These are phyloP conservation scores for Heliocybe sulcata DNA, from an alignment of 1,284 basidiomycete genomes.

Conservation along the genomic window DNA sequence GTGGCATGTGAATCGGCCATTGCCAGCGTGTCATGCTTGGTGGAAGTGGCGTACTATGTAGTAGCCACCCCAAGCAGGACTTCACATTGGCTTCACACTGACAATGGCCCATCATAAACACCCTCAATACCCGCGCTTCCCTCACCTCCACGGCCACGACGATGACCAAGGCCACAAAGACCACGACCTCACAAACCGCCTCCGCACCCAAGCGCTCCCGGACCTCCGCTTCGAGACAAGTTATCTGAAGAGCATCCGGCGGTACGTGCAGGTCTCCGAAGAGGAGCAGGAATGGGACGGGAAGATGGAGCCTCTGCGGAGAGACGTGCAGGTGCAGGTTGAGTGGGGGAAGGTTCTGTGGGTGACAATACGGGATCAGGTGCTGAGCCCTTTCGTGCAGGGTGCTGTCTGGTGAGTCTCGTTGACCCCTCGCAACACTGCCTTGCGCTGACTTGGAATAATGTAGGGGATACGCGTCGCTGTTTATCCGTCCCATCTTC, in stretches of 20 bases:
- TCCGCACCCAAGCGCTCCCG: constrained; percentile 41
- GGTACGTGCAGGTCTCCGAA: constrained; percentile 40
- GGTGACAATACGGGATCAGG: constrained; percentile 61
- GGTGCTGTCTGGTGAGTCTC: constrained; percentile 57
- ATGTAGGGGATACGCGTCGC: constrained; percentile 12
- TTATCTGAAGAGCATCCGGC: constrained; percentile 52
- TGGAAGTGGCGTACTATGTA: too few species aligned
- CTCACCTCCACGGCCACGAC: not conserved
- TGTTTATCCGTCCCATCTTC: constrained; percentile 10
- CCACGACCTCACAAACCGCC: constrained; percentile 1
- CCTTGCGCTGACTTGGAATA: not conserved
- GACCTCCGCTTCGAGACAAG: constrained; percentile 70
- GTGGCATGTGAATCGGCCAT: too few species aligned
- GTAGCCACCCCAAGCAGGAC: too few species aligned
- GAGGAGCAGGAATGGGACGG: constrained; percentile 17
- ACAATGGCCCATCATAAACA: too few species aligned
- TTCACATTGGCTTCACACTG: too few species aligned
- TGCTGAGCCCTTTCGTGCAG: constrained; percentile 60
- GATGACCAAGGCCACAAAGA: not conserved
- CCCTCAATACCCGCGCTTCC: not conserved
- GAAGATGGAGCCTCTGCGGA: constrained; percentile 18
- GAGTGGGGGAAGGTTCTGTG: constrained; percentile 56
- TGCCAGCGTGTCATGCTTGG: too few species aligned
- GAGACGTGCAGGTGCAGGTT: constrained; percentile 25
- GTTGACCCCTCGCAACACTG: not conserved